Conservation (phyloP, 2,329 filamentous ascomycete species). For the Aspergillus udagawae region DNA sequence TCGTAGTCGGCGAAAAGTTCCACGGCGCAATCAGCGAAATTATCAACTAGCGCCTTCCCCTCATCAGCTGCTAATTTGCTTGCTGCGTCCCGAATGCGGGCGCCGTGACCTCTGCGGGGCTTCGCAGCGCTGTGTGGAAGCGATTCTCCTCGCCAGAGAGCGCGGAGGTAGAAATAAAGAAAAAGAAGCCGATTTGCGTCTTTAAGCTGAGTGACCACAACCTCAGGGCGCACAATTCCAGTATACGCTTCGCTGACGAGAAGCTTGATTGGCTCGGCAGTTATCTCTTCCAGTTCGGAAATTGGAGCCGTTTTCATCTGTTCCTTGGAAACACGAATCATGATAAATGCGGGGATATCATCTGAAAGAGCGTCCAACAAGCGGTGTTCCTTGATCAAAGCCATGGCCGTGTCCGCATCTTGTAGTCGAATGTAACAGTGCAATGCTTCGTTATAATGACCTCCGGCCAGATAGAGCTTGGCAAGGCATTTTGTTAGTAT, state of each 20-base stretch:
- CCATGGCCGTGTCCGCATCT: conserved; percentile 85
- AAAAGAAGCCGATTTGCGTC: conserved; percentile 66
- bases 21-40: conserved; percentile 81
- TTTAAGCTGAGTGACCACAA: conserved; percentile 75
- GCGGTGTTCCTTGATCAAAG: conserved; percentile 79
- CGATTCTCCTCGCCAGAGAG: conserved; percentile 75
- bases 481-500: conserved; percentile 85
- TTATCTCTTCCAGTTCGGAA: conserved; percentile 71
- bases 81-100: conserved; percentile 37
- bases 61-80: conserved; percentile 51
- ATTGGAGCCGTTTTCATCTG: conserved; percentile 62
- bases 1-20: conserved; percentile 83
- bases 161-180: conserved; percentile 86
- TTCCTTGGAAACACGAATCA: conserved; percentile 74
- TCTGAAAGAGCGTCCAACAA: conserved; percentile 85
- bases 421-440: conserved; percentile 86
- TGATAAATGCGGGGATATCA: conserved; percentile 84
- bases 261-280: conserved; percentile 76
- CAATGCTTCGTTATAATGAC: conserved; percentile 77
- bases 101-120: conserved; percentile 32
- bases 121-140: conserved; percentile 40
- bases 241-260: conserved; percentile 89
- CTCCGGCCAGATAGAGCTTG: conserved; percentile 76
- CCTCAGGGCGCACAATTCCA: conserved; percentile 72
- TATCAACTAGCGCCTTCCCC: conserved; percentile 69